Conservation (phyloP, 306 rosid genomes). For the Cercis canadensis region DNA sequence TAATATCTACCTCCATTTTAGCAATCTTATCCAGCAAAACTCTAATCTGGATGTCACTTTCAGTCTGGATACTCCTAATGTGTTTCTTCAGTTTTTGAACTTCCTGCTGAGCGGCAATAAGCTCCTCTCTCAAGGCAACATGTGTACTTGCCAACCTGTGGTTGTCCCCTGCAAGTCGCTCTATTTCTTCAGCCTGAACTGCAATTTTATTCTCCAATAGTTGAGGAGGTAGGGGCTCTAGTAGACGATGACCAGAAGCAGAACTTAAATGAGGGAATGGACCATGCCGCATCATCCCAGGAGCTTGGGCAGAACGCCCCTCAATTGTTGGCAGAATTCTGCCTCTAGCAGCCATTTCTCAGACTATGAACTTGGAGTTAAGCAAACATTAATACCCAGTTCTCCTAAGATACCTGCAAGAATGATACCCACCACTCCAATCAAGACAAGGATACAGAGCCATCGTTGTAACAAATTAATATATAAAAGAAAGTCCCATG, state of each 20-base stretch:
- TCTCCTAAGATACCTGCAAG: conserved; percentile 24
- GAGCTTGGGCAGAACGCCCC: conserved; percentile 46
- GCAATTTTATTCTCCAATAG: conserved; percentile 71
- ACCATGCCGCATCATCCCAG: conserved; percentile 68
- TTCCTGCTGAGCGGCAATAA: conserved; percentile 67
- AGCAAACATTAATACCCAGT: conserved; percentile 31
- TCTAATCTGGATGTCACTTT: conserved; percentile 79
- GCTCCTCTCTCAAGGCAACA: conserved; percentile 68
- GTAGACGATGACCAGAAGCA: conserved; percentile 41
- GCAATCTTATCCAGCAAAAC: conserved; percentile 74
- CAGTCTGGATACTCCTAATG: conserved; percentile 81
- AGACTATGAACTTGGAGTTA: conserved; percentile 17
- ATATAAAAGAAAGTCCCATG: neutral
- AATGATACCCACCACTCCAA: conserved; percentile 2
- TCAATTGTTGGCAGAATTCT: conserved; percentile 44
- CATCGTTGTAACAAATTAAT: neutral
- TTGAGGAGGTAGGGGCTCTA: conserved; percentile 47
- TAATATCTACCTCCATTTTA: conserved; percentile 65
- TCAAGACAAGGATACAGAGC: neutral
- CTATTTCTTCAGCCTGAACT: conserved; percentile 72
- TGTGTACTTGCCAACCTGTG: conserved; percentile 67
- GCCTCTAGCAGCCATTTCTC: conserved; percentile 56
- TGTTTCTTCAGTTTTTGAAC: conserved; percentile 66
- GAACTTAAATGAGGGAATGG: conserved; percentile 51
- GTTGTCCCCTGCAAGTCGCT: conserved; percentile 69